phyloP scores from a whole-genome alignment of 108 stramenopile species.

The Skeletonema grethae region DNA sequence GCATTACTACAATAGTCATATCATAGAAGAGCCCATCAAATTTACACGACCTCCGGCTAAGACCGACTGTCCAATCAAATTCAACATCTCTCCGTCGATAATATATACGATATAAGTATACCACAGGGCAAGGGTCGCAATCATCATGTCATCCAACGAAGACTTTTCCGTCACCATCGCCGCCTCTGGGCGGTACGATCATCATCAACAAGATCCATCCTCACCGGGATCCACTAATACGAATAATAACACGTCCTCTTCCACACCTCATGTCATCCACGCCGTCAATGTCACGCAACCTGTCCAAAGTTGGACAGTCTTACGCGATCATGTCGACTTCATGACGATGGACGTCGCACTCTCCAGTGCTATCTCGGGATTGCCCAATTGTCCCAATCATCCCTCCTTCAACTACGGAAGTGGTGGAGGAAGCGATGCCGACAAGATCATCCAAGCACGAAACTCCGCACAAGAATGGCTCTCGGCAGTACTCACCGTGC shows the following conservation, averaged over 20 bases:
- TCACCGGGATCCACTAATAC: neutral
- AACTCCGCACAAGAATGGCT: slow-evolving; percentile 77
- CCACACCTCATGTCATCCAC: slow-evolving; percentile 56
- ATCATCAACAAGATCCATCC: slow-evolving; percentile 12
- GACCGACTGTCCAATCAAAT: too few species aligned
- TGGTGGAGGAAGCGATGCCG: slow-evolving; percentile 26
- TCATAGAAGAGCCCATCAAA: too few species aligned
- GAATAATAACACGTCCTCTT: neutral
- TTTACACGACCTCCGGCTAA: too few species aligned
- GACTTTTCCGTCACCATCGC: slow-evolving; percentile 34
- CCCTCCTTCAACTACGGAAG: neutral
- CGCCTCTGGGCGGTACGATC: slow-evolving; percentile 22
- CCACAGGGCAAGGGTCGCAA: too few species aligned
- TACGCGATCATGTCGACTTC: slow-evolving; percentile 85
- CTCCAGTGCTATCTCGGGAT: slow-evolving; percentile 22
- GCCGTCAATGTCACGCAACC: slow-evolving; percentile 83
- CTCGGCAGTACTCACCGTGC: slow-evolving; percentile 55
- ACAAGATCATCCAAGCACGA: slow-evolving; percentile 51
- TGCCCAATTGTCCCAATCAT: slow-evolving; percentile 56
- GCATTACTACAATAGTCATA: too few species aligned
- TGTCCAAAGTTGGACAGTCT: slow-evolving; percentile 83
- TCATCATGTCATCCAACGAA: slow-evolving; percentile 28
- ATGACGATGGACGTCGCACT: slow-evolving; percentile 56
- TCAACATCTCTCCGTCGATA: too few species aligned
- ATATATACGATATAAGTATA: too few species aligned